Conservation (phyloP, 2,329 filamentous ascomycete genomes). For the Alternaria metachromatica region DNA sequence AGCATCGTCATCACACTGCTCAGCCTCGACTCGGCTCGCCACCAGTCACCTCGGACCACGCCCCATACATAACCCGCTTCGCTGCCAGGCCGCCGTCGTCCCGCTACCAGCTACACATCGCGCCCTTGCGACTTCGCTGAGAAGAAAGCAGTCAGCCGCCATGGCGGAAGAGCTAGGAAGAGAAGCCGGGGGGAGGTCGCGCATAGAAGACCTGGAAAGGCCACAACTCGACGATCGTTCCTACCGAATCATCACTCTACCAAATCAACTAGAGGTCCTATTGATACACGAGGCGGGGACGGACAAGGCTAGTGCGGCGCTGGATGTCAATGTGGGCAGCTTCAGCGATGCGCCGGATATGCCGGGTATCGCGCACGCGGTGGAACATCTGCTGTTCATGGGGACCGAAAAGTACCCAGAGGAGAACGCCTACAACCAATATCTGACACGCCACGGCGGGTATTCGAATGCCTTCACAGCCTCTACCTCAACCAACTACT, state of each 20-base stretch:
- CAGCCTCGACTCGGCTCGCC: constrained; percentile 20
- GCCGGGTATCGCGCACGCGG: constrained; percentile 93
- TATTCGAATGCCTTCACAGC: constrained; percentile 95
- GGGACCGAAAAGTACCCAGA: constrained; percentile 93
- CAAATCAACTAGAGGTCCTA: constrained; percentile 87
- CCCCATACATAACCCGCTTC: constrained; percentile 26
- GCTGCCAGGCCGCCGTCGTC: constrained; percentile 18
- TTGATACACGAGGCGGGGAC: constrained; percentile 93
- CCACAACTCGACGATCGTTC: constrained; percentile 83
- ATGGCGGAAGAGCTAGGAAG: constrained; percentile 41
- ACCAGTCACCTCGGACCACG: constrained; percentile 26
- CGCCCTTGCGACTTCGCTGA: constrained; percentile 13
- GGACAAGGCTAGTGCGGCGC: constrained; percentile 93
- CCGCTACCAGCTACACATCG: constrained; percentile 14
- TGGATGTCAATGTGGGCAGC: constrained; percentile 95
- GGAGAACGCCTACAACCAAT: constrained; percentile 85
- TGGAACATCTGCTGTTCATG: constrained; percentile 98
- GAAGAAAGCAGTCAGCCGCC: constrained; percentile 11
- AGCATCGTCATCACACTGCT: constrained; percentile 19
- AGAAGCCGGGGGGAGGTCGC: constrained; percentile 32
- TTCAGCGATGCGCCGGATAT: constrained; percentile 92
- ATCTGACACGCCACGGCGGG: constrained; percentile 87
- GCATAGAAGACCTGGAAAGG: constrained; percentile 74
- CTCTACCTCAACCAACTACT: constrained; percentile 94
- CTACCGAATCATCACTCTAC: constrained; percentile 84